phyloP scores from a whole-genome alignment of 2,329 filamentous ascomycete species.

The Chaetomium globosum region DNA sequence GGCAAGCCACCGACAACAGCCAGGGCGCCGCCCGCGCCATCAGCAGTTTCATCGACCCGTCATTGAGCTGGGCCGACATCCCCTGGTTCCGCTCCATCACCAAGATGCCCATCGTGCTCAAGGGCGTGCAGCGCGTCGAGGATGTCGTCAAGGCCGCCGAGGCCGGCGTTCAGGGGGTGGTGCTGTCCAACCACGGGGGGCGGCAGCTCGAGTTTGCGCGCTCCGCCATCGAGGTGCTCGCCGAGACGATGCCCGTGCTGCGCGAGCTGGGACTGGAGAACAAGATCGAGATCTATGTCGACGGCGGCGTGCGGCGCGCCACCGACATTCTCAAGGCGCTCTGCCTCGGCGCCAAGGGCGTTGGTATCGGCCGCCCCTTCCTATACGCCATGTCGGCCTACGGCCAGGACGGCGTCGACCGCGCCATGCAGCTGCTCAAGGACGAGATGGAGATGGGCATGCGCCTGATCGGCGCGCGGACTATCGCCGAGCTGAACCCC shows the following conservation, averaged over 20 bases:
- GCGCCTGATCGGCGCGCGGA: slow-evolving; percentile 82
- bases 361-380: slow-evolving; percentile 93
- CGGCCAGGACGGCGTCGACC: slow-evolving; percentile 81
- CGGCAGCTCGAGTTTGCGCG: slow-evolving; percentile 90
- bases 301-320: slow-evolving; percentile 85
- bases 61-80: slow-evolving; percentile 90
- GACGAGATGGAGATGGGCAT: slow-evolving; percentile 99
- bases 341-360: slow-evolving; percentile 86
- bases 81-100: slow-evolving; percentile 91
- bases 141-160: slow-evolving; percentile 89
- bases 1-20: slow-evolving; percentile 74
- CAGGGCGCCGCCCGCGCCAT: slow-evolving; percentile 95
- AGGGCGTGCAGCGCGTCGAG: slow-evolving; percentile 94
- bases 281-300: slow-evolving; percentile 84
- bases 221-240: slow-evolving; percentile 84
- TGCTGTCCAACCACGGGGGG: slow-evolving; percentile 94
- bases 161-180: slow-evolving; percentile 80
- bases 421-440: slow-evolving; percentile 88
- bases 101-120: slow-evolving; percentile 91
- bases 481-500: slow-evolving; percentile 75
- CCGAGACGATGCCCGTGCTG: slow-evolving; percentile 89
- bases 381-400: slow-evolving; percentile 95
- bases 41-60: slow-evolving; percentile 93
- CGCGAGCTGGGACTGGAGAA: slow-evolving; percentile 72
- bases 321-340: slow-evolving; percentile 96